Evolutionary conservation across 352 stramenopile genomes (phyloP).

Genomic region (Thalassiosira livingstoniorum): DNA sequence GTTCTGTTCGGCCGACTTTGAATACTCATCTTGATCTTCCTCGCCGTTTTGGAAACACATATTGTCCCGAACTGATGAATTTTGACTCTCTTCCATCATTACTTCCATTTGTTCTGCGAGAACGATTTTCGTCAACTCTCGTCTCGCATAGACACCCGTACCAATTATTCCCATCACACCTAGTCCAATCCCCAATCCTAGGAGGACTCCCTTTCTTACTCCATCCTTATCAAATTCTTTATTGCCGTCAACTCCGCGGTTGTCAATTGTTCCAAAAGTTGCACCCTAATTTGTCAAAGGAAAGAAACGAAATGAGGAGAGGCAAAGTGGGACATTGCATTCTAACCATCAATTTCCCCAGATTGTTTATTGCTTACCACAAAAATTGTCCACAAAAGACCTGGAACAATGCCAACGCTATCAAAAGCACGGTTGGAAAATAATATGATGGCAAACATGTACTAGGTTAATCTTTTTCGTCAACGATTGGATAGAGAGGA

Average conservation of each 20-base stretch:
- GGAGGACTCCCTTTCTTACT: slow-evolving; percentile 64
- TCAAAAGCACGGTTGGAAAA: neutral
- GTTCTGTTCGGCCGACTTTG: neutral
- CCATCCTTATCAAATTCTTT: slow-evolving; percentile 52
- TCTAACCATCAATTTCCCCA: neutral
- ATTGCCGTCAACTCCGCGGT: slow-evolving; percentile 56
- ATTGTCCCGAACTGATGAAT: neutral
- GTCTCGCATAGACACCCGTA: slow-evolving; percentile 71
- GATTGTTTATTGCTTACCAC: too few species aligned
- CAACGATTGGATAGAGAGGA: neutral
- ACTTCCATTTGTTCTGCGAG: slow-evolving; percentile 48
- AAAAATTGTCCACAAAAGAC: slow-evolving; percentile 65
- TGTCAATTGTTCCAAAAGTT: slow-evolving; percentile 57
- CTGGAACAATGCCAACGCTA: slow-evolving; percentile 45
- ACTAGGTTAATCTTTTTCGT: neutral
- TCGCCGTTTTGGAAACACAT: neutral
- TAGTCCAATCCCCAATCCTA: slow-evolving; percentile 69
- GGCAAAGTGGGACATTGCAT: neutral
- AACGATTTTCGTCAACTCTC: slow-evolving; percentile 72
- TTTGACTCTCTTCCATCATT: slow-evolving; percentile 39
- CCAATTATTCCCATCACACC: slow-evolving; percentile 63
- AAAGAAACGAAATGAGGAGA: slow-evolving; percentile 57
- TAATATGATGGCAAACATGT: neutral
- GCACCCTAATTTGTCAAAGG: too few species aligned
- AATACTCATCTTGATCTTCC: neutral